Conservation (phyloP, 1,139 yeast species). For the Entelexis sorbosivorans region DNA sequence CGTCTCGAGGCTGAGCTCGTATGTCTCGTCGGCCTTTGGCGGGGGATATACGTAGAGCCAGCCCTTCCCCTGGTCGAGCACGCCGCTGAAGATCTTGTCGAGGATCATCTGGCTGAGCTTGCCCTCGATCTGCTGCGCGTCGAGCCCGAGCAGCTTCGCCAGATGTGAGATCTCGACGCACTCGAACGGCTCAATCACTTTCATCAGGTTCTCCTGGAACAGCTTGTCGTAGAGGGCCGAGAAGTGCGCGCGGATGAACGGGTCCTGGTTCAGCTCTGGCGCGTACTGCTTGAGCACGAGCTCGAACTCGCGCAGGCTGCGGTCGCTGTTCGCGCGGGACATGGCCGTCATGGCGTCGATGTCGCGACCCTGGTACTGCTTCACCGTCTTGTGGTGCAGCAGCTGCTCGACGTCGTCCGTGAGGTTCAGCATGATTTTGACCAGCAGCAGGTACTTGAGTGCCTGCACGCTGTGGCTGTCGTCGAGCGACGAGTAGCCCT, state of each 20-base stretch:
- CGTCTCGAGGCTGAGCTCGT: conserved; percentile 77
- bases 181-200: conserved; percentile 91
- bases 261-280: conserved; percentile 70
- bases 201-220: conserved; percentile 83
- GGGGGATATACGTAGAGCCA: conserved; percentile 90
- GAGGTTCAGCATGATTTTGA: conserved; percentile 84
- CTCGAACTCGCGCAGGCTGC: conserved; percentile 87
- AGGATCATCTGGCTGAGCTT: conserved; percentile 92
- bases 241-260: conserved; percentile 83
- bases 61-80: conserved; percentile 95
- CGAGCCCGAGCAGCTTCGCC: conserved; percentile 78
- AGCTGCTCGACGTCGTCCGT: conserved; percentile 77
- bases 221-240: conserved; percentile 86
- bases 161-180: conserved; percentile 87
- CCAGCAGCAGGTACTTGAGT: conserved; percentile 80
- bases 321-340: conserved; percentile 76
- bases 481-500: conserved; percentile 54
- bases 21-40: conserved; percentile 79
- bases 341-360: conserved; percentile 91
- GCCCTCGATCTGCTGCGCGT: conserved; percentile 82
- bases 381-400: conserved; percentile 65
- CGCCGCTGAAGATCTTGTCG: conserved; percentile 89
- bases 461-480: conserved; percentile 64
- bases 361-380: conserved; percentile 62
- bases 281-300: conserved; percentile 60